Percentiles rank a stretch among this genome's conserved stretches.
phyloP scores from a whole-genome alignment of 441 rosid species.

The Syzygium malaccense region DNA sequence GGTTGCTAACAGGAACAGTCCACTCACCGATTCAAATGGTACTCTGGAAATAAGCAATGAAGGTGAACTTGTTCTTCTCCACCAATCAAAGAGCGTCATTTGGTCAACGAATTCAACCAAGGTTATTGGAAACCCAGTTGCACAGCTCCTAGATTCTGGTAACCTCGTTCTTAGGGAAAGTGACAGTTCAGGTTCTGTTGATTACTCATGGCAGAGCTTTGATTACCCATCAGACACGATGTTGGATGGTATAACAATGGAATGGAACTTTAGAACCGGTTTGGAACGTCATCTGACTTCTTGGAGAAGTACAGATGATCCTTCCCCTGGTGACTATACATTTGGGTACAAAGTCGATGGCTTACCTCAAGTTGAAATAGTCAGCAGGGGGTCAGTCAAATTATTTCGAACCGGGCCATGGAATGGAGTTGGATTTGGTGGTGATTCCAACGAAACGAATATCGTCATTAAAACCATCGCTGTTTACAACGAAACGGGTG shows the following conservation, averaged over 20 bases:
- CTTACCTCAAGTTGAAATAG: background rate
- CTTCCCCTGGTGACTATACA: background rate
- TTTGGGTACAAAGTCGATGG: background rate
- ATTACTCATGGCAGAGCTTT: conserved; percentile 1
- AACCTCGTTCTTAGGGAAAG: background rate
- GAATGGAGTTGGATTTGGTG: background rate
- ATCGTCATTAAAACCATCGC: no score
- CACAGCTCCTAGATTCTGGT: conserved; percentile 1
- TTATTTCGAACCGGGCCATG: background rate
- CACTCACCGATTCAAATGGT: background rate
- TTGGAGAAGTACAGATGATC: background rate
- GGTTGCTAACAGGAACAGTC: background rate
- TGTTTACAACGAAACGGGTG: no score
- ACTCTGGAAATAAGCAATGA: background rate
- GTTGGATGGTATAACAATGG: background rate
- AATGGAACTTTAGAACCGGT: background rate
- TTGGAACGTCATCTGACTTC: background rate
- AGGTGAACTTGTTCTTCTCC: background rate
- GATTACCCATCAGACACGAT: conserved; percentile 1
- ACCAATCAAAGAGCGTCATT: background rate
- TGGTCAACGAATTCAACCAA: conserved; percentile 3
- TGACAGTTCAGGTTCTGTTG: background rate
- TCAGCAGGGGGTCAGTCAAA: background rate
- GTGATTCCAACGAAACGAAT: no score
- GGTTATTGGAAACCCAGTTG: background rate